Percentiles rank a stretch among this genome's conserved stretches.
These are phyloP conservation scores for Cercophora scortea DNA, from an alignment of 495 filamentous ascomycete species.

Conservation along the genomic window DNA sequence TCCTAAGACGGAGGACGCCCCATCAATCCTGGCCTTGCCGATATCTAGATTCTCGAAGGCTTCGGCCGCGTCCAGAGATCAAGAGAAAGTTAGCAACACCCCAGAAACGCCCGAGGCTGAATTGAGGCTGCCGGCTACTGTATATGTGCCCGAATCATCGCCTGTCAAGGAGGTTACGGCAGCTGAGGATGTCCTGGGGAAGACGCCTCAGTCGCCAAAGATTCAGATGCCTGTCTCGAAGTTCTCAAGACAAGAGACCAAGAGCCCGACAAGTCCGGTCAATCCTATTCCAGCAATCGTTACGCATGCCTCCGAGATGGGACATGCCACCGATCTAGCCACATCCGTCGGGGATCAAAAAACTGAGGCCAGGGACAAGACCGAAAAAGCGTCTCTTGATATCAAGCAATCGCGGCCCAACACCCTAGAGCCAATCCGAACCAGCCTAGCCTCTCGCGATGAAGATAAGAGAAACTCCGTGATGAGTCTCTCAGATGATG, in stretches of 20 bases:
- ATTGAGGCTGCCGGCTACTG: background rate
- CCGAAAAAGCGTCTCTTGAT: slow-evolving; percentile 11
- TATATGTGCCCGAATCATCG: background rate
- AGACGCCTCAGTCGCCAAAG: slow-evolving; percentile 8
- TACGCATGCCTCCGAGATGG: slow-evolving; percentile 1
- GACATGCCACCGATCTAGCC: background rate
- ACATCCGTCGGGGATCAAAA: background rate
- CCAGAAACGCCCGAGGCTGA: slow-evolving; percentile 1
- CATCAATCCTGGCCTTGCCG: slow-evolving; percentile 4
- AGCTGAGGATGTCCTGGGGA: background rate
- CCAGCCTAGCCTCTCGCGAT: slow-evolving; percentile 27
- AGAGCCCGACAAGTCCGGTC: slow-evolving; percentile 5
- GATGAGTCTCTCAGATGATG: slow-evolving; percentile 66
- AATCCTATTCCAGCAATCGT: slow-evolving; percentile 9
- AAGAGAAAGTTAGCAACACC: background rate
- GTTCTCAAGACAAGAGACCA: slow-evolving; percentile 37
- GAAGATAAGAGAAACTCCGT: slow-evolving; percentile 50
- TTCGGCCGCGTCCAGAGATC: background rate
- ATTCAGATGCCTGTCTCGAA: slow-evolving; percentile 39
- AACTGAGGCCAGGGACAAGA: slow-evolving; percentile 1
- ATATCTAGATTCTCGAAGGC: slow-evolving; percentile 24
- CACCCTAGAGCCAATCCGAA: slow-evolving; percentile 49
- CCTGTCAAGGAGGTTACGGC: background rate
- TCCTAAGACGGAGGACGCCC: background rate
- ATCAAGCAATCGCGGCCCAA: slow-evolving; percentile 34